Evolutionary conservation across 129 eudicot species (phyloP), one percentile per base, ranked within the genome.

Genomic region (Flaveria bidentis): DNA sequence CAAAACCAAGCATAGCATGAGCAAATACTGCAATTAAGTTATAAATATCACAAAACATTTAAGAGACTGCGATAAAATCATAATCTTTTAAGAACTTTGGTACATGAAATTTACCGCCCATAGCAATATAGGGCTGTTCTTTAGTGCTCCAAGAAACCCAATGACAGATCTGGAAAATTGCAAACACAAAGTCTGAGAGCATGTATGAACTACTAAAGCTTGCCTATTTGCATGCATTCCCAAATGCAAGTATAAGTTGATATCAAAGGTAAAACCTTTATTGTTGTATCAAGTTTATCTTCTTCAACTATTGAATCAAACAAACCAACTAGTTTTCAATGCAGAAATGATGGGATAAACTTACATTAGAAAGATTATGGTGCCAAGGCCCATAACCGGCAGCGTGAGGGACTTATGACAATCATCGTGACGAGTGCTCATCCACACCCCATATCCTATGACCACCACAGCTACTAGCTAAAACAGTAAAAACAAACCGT

Each of bases 391-490:
- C 28, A 90, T 78, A 73, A 90, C 87, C 15, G 97, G 97, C 69
- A 87, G 76, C 63, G 93, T 87, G 78, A 93, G 97, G 42, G 97
- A 87, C 67, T 84, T 93, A 73, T 88, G 77, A 76, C 98, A 93
- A 63, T 80, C 82, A 64, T 93, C 97, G 7, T 89, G 90, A 61
- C 90, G 91, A 75, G 81, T 82, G 86, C 91, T 84, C 96, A 93
- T 84, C 98, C 98, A 93, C 85, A 90, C 88, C 45, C 97, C 98
- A 80, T 88, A 93, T 76, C 92, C 96, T 9, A 93, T 67, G 49
- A 93, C 96, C 70, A 73, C 87, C 69, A 85, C 83, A 69, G 91
- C 97, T 81, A 90, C 82, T 25, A 93, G 76, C 97, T 93, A 81
- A 45, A 62, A 75, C 47, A 22, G 61, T 69, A 4, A 58, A 71